Conservation (phyloP, 192 early-diverging fungal genomes). For the Coemansia pectinata region DNA sequence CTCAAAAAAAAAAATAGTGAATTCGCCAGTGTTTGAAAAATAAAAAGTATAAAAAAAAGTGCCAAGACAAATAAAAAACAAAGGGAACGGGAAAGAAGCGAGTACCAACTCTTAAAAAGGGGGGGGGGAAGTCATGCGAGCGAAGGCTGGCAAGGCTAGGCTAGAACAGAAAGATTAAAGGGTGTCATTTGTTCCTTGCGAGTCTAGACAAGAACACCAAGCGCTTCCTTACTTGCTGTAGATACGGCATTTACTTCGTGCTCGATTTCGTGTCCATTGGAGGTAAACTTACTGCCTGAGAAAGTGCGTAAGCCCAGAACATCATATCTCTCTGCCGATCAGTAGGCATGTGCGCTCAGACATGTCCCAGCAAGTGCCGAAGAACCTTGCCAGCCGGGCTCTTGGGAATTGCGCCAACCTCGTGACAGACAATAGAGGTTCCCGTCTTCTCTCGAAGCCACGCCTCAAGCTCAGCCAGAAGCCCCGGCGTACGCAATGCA, state of each 20-base stretch:
- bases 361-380: constrained; percentile 8
- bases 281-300: neutral
- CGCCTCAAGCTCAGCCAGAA: constrained; percentile 10
- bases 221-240: neutral
- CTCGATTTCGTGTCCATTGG: neutral
- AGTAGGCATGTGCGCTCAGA: neutral
- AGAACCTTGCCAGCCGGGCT: constrained; percentile 33
- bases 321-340: neutral
- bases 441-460: constrained; percentile 10
- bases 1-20: neutral
- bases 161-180: neutral
- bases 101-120: neutral
- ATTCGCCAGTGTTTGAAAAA: neutral
- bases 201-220: no score
- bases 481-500: neutral
- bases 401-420: constrained; percentile 20
- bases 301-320: neutral
- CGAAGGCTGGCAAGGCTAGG: neutral
- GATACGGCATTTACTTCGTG: neutral
- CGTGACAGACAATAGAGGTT: constrained; percentile 17
- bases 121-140: neutral
- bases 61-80: constrained; percentile 5
- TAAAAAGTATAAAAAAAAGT: neutral
- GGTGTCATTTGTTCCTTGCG: no score
- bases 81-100: neutral